Conservation (phyloP, 2,329 filamentous ascomycete genomes). For the Fusarium abutilonis region DNA sequence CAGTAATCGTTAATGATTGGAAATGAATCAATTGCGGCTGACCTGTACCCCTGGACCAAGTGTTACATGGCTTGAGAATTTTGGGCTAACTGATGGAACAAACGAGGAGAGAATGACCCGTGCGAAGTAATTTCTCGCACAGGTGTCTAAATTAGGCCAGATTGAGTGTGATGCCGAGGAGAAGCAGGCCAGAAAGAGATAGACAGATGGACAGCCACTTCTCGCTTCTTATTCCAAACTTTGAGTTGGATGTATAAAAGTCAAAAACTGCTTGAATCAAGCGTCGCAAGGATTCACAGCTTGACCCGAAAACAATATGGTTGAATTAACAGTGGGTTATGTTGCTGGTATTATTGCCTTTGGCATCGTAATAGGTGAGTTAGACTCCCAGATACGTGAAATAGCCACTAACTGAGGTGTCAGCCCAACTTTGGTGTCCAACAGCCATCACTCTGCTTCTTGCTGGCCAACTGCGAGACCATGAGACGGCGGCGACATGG, state of each 20-base stretch:
- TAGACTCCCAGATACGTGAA: not conserved
- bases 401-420: not conserved
- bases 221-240: not conserved
- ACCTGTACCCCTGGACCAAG: not conserved
- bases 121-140: not conserved
- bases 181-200: not conserved
- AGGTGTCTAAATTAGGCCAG: not conserved
- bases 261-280: not conserved
- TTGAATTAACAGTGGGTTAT: conserved; percentile 38
- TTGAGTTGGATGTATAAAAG: not conserved
- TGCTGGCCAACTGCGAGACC: conserved; percentile 49
- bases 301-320: conserved; percentile 18
- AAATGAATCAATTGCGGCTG: not conserved
- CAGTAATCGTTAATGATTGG: not conserved
- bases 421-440: conserved; percentile 52
- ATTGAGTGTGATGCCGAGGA: not conserved
- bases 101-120: not conserved
- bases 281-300: not conserved
- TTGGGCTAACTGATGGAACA: not conserved
- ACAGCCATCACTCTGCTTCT: conserved; percentile 51
- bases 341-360: conserved; percentile 43
- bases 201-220: conserved; percentile 7
- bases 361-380: conserved; percentile 37
- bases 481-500: conserved; percentile 53
- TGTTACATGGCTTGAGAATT: not conserved